Evolutionary conservation across 1,284 basidiomycete genomes (phyloP).

Genomic region (Marasmius sp.): DNA sequence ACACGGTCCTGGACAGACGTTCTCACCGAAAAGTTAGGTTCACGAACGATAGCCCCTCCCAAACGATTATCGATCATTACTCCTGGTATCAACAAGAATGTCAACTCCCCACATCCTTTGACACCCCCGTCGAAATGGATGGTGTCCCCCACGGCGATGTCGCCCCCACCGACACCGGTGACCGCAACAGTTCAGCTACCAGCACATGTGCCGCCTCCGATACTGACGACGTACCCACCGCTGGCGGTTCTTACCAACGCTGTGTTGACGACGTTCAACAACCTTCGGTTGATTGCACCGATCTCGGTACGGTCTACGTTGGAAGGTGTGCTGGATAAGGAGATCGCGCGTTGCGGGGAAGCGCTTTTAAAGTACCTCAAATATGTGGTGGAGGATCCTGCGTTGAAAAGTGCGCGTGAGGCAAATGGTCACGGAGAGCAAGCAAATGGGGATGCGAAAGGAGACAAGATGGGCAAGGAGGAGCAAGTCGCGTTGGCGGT

Average conservation of each 20-base stretch:
- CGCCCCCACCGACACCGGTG: constrained; percentile 27
- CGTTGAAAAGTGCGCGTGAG: constrained; percentile 16
- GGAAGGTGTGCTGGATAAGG: constrained; percentile 45
- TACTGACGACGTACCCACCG: constrained; percentile 75
- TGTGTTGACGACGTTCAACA: constrained; percentile 75
- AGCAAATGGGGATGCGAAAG: constrained; percentile 25
- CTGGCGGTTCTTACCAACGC: constrained; percentile 78
- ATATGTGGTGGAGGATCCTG: constrained; percentile 19
- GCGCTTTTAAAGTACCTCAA: constrained; percentile 47
- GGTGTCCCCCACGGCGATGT: constrained; percentile 32
- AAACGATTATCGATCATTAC: constrained; percentile 5
- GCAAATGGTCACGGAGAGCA: constrained; percentile 19
- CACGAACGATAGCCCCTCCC: constrained; percentile 11
- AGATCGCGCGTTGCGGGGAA: constrained; percentile 45
- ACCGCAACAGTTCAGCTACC: constrained; percentile 27
- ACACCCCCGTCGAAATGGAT: constrained; percentile 52
- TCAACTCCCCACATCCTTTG: constrained; percentile 2
- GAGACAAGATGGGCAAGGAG: constrained; percentile 33
- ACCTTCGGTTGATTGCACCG: constrained; percentile 80
- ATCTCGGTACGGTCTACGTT: constrained; percentile 51
- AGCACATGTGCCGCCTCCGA: constrained; percentile 62
- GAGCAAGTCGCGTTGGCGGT: constrained; percentile 47
- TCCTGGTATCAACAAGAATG: constrained; percentile 3
- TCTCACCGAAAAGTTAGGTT: constrained; percentile 27
- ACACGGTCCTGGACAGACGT: constrained; percentile 7